Base-by-base conservation (phyloP, 1,284 basidiomycete genomes). In the Marasmius tenuissimus region DNA sequence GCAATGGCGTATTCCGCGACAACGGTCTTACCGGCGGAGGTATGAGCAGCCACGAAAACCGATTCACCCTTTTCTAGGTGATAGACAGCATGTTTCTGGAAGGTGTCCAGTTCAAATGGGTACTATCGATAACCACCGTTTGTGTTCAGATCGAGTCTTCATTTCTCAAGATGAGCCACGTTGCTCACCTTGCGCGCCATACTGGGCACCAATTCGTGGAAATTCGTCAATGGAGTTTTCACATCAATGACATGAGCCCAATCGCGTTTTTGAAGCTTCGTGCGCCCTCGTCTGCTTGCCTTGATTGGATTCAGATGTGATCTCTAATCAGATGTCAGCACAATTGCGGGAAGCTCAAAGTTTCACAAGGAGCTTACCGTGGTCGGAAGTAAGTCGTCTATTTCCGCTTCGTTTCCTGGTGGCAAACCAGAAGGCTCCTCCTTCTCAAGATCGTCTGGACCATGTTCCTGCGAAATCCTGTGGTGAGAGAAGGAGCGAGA, bases 1-100 rank as follows among this genome's bases (percentile, higher is more conserved):
- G 96, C 93, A 66, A 99, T 98, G 4, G 97, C 97, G 74, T 99
- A 99, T 73, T 99, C 97, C 1, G 97, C 97, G 1, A 99, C 97
- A 5, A 99, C 97, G 0, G 97, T 99, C 78, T 99, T 99, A 58
- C 97, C 97, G n/a, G 97, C 97, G 37, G 94, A 97, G 1, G 97
- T 99, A 76, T 99, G 97, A 3, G 97, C 97, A 5, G 97, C 97
- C 16, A 99, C 96, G 75, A 99, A 99, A 18, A 99, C 97, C 14
- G 94, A 96, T 70, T 99, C 94, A 16, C 96, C 97, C 82, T 94
- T 91, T 75, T 99, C 97, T 12, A 99, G 85, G 72, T 97, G 96
- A 76, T 98, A 98, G 7, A 99, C 93, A 0, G 97, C 97, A 75
- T 99, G 95, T 75, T 98, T 99, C 74, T 99, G 97, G 68, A 83